A percentile compares a stretch with the other conserved stretches of the same genome.
Conservation (phyloP, 2,329 filamentous ascomycete species). For the Aspergillus unguis region DNA sequence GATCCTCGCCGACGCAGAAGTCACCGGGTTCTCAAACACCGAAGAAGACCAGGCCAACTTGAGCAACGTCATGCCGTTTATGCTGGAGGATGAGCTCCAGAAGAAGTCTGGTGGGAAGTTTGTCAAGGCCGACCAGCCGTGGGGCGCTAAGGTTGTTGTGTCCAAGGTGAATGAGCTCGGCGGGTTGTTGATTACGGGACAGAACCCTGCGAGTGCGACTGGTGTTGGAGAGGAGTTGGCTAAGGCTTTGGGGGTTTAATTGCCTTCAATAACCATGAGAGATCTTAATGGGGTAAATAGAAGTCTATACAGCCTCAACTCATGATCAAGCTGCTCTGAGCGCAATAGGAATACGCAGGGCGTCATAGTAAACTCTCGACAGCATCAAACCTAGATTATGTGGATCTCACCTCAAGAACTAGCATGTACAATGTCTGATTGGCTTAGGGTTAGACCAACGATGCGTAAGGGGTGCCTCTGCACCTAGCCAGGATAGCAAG, state of each 20-base stretch:
- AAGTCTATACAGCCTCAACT: too few species aligned
- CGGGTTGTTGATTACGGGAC: conserved; percentile 45
- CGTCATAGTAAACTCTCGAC: too few species aligned
- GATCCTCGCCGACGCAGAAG: conserved; percentile 38
- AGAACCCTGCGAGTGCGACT: conserved; percentile 47
- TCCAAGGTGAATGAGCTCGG: conserved; percentile 24
- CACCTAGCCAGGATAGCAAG: too few species aligned
- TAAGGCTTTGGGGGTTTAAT: conserved; percentile 26
- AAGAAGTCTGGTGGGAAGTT: conserved; percentile 40
- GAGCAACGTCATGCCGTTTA: conserved; percentile 43
- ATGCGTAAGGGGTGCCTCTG: too few species aligned
- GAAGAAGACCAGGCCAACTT: conserved; percentile 45
- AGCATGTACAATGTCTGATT: too few species aligned
- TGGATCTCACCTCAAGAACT: too few species aligned
- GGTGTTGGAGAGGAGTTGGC: conserved; percentile 44
- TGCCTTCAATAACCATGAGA: not conserved
- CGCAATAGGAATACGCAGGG: too few species aligned
- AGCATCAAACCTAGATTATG: too few species aligned
- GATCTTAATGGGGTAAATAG: too few species aligned
- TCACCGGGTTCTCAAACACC: conserved; percentile 47
- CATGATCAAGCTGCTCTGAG: too few species aligned
- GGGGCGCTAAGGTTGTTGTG: conserved; percentile 44
- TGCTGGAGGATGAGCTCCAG: conserved; percentile 44
- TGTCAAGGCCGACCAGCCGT: conserved; percentile 45
- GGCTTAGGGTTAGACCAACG: too few species aligned